These are phyloP conservation scores for Mucor mucedo DNA, from an alignment of 371 early-diverging fungal genomes.

Conservation along the genomic window DNA sequence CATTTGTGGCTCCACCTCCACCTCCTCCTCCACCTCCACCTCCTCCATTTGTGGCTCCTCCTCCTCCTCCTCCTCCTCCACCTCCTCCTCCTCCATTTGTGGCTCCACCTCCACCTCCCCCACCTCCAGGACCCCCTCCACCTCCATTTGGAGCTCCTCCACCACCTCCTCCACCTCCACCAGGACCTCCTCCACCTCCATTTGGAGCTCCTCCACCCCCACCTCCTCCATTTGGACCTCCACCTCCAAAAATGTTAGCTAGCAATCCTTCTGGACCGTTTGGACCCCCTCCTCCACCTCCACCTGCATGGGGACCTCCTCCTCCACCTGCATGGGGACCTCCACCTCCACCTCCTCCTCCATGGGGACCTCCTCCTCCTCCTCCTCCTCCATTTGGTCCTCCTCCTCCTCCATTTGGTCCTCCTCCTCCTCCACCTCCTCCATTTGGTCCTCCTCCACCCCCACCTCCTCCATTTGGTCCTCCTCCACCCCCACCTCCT, in stretches of 20 bases:
- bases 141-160: not conserved
- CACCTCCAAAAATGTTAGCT: too few relatives aligned
- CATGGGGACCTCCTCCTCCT: too few relatives aligned
- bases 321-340: not conserved
- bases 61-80: slow-evolving; percentile 2
- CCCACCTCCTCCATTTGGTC: not conserved
- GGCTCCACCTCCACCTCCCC: not conserved
- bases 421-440: slow-evolving; percentile 2
- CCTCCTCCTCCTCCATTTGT: not conserved
- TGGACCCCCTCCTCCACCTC: too few relatives aligned
- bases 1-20: not conserved
- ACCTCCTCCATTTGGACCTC: not conserved
- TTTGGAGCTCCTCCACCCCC: not conserved
- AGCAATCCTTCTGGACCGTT: too few relatives aligned
- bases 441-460: slow-evolving; percentile 1
- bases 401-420: not conserved
- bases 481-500: not conserved
- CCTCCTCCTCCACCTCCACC: not conserved
- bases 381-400: not conserved
- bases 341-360: slow-evolving; percentile 1
- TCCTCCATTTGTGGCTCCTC: too few relatives aligned
- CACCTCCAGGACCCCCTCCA: not conserved
- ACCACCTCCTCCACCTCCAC: not conserved
- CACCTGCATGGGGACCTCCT: not conserved
- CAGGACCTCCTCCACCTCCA: not conserved